Conservation (phyloP, 305 asterid genomes). For the Solanum hybrid region DNA sequence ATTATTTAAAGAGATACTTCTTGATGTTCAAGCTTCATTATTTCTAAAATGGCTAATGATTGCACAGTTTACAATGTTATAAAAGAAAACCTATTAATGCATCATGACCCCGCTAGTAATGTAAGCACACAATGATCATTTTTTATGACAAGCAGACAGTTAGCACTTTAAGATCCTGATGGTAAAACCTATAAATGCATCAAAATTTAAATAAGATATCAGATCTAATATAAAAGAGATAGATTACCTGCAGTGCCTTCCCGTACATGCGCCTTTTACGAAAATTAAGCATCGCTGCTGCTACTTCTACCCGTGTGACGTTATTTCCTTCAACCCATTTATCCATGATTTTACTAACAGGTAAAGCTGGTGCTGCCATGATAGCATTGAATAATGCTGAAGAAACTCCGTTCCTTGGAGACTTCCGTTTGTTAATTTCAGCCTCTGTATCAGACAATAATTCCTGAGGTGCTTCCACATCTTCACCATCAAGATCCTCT, state of each 20-base stretch:
- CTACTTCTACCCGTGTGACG: slow-evolving; percentile 33
- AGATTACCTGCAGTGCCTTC: slow-evolving; percentile 74
- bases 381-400: slow-evolving; percentile 27
- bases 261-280: slow-evolving; percentile 41
- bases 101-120: not conserved
- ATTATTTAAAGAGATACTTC: not conserved
- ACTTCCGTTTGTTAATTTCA: slow-evolving; percentile 9
- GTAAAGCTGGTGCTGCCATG: slow-evolving; percentile 14
- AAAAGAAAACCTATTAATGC: not conserved
- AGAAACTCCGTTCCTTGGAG: slow-evolving; percentile 7
- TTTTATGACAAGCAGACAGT: not conserved
- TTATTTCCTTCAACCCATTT: slow-evolving; percentile 79
- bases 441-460: slow-evolving; percentile 14
- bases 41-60: not conserved
- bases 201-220: not conserved
- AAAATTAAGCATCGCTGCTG: slow-evolving; percentile 29
- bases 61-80: not conserved
- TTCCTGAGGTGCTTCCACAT: slow-evolving; percentile 10
- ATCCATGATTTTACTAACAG: slow-evolving; percentile 37
- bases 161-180: not conserved
- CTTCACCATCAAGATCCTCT: slow-evolving; percentile 15
- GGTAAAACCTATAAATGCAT: not conserved
- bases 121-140: not conserved
- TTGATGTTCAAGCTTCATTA: not conserved
- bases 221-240: not conserved